Percentiles rank a stretch among this genome's conserved stretches.
Evolutionary conservation across 1,139 yeast genomes (phyloP).

Genomic region (Pichia norvegensis): DNA sequence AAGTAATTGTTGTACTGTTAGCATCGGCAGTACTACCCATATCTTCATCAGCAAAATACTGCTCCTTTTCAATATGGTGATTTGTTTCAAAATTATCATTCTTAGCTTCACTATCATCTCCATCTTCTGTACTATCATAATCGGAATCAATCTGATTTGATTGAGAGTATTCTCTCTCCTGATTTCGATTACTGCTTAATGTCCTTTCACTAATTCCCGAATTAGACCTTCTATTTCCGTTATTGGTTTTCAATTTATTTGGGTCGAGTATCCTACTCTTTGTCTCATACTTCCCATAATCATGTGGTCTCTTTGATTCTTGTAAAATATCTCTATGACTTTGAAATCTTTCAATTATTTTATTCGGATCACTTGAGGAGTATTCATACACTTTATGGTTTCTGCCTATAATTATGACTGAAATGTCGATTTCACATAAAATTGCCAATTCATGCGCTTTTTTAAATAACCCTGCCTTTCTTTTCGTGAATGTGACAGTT

Average conservation of each 20-base stretch:
- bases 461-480: slow-evolving; percentile 92
- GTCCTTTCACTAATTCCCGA: too few relatives aligned
- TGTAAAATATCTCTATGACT: slow-evolving; percentile 31
- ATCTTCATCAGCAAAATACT: slow-evolving; percentile 11
- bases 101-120: slow-evolving; percentile 6
- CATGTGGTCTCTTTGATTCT: slow-evolving; percentile 54
- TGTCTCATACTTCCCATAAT: slow-evolving; percentile 29
- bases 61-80: slow-evolving; percentile 20
- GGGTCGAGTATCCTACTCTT: slow-evolving; percentile 19
- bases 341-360: slow-evolving; percentile 49
- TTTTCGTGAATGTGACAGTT: slow-evolving; percentile 83
- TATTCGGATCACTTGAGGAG: slow-evolving; percentile 56
- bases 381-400: slow-evolving; percentile 60
- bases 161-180: neutral
- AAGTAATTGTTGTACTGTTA: too few relatives aligned
- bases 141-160: neutral
- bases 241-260: neutral
- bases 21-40: too few relatives aligned
- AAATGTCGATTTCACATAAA: slow-evolving; percentile 85
- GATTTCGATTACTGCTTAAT: too few relatives aligned
- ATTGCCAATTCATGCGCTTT: slow-evolving; percentile 94
- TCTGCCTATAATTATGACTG: slow-evolving; percentile 82
- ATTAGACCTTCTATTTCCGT: too few relatives aligned
- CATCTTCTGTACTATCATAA: neutral
- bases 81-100: slow-evolving; percentile 19